phyloP scores from a whole-genome alignment of 139 green algal species.

The Micromonas pusilla region DNA sequence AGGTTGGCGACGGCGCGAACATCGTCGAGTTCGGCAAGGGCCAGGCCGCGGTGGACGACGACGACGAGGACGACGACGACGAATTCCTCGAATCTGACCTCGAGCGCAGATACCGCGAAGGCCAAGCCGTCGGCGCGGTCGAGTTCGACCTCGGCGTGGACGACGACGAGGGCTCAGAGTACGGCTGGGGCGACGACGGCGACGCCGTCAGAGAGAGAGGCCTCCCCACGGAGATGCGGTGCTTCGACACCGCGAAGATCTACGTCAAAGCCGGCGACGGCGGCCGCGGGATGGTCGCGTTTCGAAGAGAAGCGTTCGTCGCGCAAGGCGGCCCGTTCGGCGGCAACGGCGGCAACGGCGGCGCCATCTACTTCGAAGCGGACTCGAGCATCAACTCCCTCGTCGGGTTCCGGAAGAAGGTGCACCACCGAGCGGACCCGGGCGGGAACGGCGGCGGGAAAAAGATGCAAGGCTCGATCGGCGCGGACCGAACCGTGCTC shows the following conservation, averaged over 20 bases:
- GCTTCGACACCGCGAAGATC: conserved; percentile 89
- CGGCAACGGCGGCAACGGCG: conserved; percentile 73
- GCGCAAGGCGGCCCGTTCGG: conserved; percentile 80
- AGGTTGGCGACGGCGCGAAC: not conserved
- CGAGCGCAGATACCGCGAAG: not conserved
- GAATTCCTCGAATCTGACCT: not conserved
- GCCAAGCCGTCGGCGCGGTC: not conserved
- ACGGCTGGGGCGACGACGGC: not conserved
- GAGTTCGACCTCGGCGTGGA: conserved; percentile 18
- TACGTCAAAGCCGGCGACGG: conserved; percentile 83
- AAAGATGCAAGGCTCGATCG: conserved; percentile 65
- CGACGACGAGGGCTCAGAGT: not conserved
- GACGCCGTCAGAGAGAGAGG: conserved; percentile 5
- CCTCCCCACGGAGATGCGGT: conserved; percentile 74
- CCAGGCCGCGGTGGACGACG: not conserved
- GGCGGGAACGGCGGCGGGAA: conserved; percentile 57
- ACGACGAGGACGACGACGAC: conserved; percentile 20
- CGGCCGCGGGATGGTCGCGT: conserved; percentile 88
- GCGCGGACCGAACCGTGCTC: conserved; percentile 62
- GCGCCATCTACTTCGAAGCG: conserved; percentile 34
- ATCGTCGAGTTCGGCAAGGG: conserved; percentile 7
- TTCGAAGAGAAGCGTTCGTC: conserved; percentile 93
- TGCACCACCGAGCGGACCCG: conserved; percentile 53
- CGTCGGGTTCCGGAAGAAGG: conserved; percentile 28
- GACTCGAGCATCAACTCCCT: conserved; percentile 30